phyloP scores from a whole-genome alignment of 176 grass and related monocot species.

The Neostapfia colusana region DNA sequence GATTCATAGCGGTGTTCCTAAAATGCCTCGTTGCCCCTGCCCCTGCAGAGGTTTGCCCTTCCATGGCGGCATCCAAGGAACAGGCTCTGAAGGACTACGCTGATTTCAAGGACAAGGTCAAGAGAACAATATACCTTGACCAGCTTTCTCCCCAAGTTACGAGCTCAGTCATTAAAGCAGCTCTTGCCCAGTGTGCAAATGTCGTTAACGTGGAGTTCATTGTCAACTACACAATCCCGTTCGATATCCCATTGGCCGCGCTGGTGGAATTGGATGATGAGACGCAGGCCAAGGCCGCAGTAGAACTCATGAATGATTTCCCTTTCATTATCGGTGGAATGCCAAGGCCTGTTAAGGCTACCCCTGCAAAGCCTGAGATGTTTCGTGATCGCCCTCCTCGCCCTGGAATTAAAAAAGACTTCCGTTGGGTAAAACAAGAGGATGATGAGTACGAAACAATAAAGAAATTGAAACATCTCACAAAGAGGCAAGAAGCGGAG shows the following conservation, averaged over 20 bases:
- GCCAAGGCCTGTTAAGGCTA: conserved; percentile 58
- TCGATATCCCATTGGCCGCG: conserved; percentile 41
- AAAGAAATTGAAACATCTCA: conserved; percentile 40
- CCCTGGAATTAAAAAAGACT: conserved; percentile 46
- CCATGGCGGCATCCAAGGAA: conserved; percentile 38
- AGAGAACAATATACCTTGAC: conserved; percentile 52
- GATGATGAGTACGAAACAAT: conserved; percentile 40
- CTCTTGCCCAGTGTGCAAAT: conserved; percentile 56
- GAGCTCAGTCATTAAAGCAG: conserved; percentile 44
- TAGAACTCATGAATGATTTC: conserved; percentile 51
- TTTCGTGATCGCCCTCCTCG: conserved; percentile 44
- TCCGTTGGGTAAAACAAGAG: conserved; percentile 41
- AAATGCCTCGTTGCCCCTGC: background rate
- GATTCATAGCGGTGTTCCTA: background rate
- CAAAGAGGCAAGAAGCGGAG: conserved; percentile 52
- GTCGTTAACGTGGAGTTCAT: conserved; percentile 56
- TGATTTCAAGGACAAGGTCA: conserved; percentile 55
- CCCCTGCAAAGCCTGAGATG: conserved; percentile 37
- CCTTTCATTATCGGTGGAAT: conserved; percentile 65
- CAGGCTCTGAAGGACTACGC: conserved; percentile 42
- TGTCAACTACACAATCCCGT: conserved; percentile 58
- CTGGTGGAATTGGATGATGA: conserved; percentile 50
- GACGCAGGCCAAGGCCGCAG: conserved; percentile 35
- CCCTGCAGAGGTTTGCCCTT: background rate
- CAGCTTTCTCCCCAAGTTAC: conserved; percentile 63